These are phyloP conservation scores for Cryphonectria japonica DNA, from an alignment of 2,329 filamentous ascomycete species.

Conservation along the genomic window DNA sequence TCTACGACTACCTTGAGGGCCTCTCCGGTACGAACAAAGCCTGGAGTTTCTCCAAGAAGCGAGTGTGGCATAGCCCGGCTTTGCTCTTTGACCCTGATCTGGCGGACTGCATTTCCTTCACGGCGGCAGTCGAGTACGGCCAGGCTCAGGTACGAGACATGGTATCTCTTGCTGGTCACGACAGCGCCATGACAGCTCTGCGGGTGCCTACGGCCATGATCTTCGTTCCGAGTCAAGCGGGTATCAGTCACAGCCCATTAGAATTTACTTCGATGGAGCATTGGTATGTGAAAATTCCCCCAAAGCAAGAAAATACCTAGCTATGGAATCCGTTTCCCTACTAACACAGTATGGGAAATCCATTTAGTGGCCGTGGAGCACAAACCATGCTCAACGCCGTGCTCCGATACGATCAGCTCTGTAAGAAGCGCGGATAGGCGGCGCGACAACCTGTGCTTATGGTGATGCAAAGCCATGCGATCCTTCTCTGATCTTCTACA, in stretches of 20 bases:
- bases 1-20: conserved; percentile 27
- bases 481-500: background rate
- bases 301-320: background rate
- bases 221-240: conserved; percentile 36
- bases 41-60: conserved; percentile 27
- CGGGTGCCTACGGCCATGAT: conserved; percentile 39
- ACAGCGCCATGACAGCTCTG: conserved; percentile 36
- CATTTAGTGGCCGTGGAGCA: background rate
- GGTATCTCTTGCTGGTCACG: conserved; percentile 34
- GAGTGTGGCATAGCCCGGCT: conserved; percentile 31
- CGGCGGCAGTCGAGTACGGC: background rate
- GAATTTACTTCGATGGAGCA: conserved; percentile 30
- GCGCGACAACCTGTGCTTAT: background rate
- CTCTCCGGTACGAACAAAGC: conserved; percentile 26
- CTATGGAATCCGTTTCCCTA: background rate
- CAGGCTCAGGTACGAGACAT: conserved; percentile 31
- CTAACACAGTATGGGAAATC: background rate
- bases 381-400: background rate
- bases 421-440: background rate
- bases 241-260: conserved; percentile 33
- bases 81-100: conserved; percentile 32
- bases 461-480: background rate
- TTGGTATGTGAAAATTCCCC: background rate
- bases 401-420: background rate
- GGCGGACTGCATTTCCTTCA: conserved; percentile 31